Conservation (phyloP, 495 filamentous ascomycete genomes). For the Aspergillus avenaceus region DNA sequence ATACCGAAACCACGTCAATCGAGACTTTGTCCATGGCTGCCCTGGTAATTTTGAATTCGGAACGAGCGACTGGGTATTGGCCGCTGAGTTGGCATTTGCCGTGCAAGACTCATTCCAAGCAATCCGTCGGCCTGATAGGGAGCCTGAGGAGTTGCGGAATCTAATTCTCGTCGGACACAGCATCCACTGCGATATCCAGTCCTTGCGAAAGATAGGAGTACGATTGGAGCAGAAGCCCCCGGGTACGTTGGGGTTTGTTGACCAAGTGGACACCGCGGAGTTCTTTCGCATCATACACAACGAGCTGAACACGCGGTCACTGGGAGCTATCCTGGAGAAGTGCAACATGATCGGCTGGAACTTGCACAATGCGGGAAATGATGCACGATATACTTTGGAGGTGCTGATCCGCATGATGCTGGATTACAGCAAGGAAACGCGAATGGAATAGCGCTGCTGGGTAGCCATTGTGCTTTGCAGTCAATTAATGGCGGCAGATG, state of each 20-base stretch:
- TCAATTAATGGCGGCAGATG: no score
- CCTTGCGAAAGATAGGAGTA: constrained; percentile 58
- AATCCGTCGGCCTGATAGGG: constrained; percentile 45
- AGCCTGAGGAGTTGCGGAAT: constrained; percentile 40
- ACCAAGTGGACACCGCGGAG: constrained; percentile 64
- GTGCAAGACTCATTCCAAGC: constrained; percentile 34
- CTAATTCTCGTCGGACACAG: constrained; percentile 80
- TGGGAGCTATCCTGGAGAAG: constrained; percentile 58
- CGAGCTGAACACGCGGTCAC: constrained; percentile 44
- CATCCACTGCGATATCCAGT: constrained; percentile 58
- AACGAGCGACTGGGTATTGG: constrained; percentile 41
- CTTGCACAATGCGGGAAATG: constrained; percentile 93
- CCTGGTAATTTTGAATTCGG: constrained; percentile 77
- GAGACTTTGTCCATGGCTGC: constrained; percentile 61
- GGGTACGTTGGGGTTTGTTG: constrained; percentile 19
- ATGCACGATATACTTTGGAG: constrained; percentile 79
- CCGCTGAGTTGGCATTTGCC: constrained; percentile 30
- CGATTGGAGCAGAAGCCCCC: constrained; percentile 9
- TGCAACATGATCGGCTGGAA: constrained; percentile 58
- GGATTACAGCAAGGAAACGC: background rate
- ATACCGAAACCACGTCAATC: constrained; percentile 58
- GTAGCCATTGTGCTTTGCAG: no score
- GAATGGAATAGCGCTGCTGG: background rate
- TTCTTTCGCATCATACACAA: constrained; percentile 58
- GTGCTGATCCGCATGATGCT: constrained; percentile 67